Base-by-base conservation (phyloP, 495 filamentous ascomycete species). In the Poronia punctata region DNA sequence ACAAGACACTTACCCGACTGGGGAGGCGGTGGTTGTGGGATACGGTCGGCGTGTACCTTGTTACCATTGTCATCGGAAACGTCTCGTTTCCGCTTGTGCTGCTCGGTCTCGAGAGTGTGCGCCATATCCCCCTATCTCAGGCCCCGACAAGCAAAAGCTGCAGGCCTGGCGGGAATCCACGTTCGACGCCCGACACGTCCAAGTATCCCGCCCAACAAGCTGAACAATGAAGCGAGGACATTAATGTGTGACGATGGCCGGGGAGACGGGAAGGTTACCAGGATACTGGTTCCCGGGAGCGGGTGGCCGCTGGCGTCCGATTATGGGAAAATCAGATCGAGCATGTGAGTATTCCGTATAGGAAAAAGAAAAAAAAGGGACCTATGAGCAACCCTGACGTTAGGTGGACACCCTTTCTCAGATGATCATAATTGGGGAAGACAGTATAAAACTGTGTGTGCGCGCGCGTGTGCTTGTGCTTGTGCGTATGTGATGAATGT, bases 1-100 rank as follows among this genome's bases (percentile, higher is more conserved):
- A 50, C 37, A 37, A 42, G 20, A 45, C 35, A 64, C 62, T 53
- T 58, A 66, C 64, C 64, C 48, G 62, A 57, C 46, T 64, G 62
- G 29, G 62, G 64, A 25, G 62, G 62, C 38, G 60, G 62, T 40
- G 64, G 64, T 55, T 63, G 64, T 40, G 62, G 64, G 46, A 67
- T 66, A 27, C 64, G 59, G 39, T 64, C 61, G 46, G 58, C 43
- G 38, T 57, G 61, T 42, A 46, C 45, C 45, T 58, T 56, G 41
- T 47, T 53, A 39, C 53, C 56, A 39, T 50, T 61, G 43, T 67
- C 65, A 50, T 68, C 64, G 30, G 49, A 48, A 38, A 56, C 43
- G 35, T 60, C 56, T 35, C 64, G 61, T 38, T 66, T 67, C 36
- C 65, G 64, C 53, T 68, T 68, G 52, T 60, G 60, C 29, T 57